Evolutionary conservation across 768 basidiomycete species (phyloP).

Genomic region (Tylopilus vinaceipallidus): DNA sequence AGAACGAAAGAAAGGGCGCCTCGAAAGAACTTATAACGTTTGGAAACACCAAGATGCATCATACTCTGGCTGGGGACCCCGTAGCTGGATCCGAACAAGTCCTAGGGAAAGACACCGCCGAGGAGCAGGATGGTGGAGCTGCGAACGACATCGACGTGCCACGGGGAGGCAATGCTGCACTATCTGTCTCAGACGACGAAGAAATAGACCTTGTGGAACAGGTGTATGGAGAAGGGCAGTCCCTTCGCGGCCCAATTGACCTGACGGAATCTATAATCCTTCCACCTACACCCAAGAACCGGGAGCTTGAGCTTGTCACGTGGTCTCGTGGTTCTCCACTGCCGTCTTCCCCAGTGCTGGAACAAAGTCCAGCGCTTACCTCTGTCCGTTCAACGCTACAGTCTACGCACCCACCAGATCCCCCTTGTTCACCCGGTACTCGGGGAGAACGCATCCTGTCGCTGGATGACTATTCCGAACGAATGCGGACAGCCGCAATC

Average conservation of each 20-base stretch:
- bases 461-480: conserved; percentile 95
- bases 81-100: conserved; percentile 32
- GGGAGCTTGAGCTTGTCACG: conserved; percentile 79
- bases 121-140: conserved; percentile 20
- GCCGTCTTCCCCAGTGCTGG: conserved; percentile 45
- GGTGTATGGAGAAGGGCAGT: conserved; percentile 78
- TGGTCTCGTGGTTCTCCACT: conserved; percentile 65
- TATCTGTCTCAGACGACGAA: conserved; percentile 53
- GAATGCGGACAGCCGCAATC: conserved; percentile 97
- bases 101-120: conserved; percentile 29
- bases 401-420: conserved; percentile 2
- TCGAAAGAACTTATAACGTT: conserved; percentile 56
- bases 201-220: conserved; percentile 98
- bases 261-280: conserved; percentile 83
- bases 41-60: conserved; percentile 21
- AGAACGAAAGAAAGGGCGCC: conserved; percentile 56
- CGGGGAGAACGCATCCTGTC: conserved; percentile 48
- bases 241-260: conserved; percentile 72
- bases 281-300: conserved; percentile 82
- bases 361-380: conserved; percentile 32
- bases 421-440: conserved; percentile 1
- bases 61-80: conserved; percentile 20
- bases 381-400: conserved; percentile 8
- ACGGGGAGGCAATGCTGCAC: conserved; percentile 19
- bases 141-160: conserved; percentile 16